phyloP scores from a whole-genome alignment of 2,329 filamentous ascomycete species.

The Phialophora tarda region DNA sequence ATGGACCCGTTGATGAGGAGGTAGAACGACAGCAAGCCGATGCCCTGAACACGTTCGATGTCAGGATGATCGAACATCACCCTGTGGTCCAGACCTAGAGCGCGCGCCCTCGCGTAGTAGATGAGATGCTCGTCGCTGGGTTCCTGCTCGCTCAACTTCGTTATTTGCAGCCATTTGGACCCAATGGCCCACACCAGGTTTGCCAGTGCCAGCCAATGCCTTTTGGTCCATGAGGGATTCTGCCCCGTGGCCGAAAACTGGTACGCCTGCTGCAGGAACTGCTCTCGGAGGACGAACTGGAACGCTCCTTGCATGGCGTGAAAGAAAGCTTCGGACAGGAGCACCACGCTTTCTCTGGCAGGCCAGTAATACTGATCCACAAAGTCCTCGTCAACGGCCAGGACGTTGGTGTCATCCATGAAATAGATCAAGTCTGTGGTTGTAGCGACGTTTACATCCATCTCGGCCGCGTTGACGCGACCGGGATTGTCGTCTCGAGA shows the following conservation, averaged over 20 bases:
- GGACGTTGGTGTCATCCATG: constrained; percentile 34
- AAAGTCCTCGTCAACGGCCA: constrained; percentile 35
- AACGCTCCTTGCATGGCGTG: constrained; percentile 32
- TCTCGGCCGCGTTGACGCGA: not conserved
- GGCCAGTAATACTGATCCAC: constrained; percentile 32
- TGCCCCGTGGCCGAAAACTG: not conserved
- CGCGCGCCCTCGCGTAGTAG: constrained; percentile 12
- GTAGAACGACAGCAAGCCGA: constrained; percentile 36
- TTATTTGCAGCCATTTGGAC: constrained; percentile 22
- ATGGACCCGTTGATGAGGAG: constrained; percentile 39
- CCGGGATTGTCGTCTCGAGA: not conserved
- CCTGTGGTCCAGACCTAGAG: constrained; percentile 22
- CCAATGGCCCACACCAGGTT: constrained; percentile 21
- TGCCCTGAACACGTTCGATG: constrained; percentile 39
- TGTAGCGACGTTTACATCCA: constrained; percentile 18
- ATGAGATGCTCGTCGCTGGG: constrained; percentile 1
- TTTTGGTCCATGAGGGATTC: constrained; percentile 27
- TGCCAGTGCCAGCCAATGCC: constrained; percentile 29
- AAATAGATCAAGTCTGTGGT: constrained; percentile 33
- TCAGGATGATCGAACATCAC: constrained; percentile 39
- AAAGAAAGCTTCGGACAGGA: constrained; percentile 35
- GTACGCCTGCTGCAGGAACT: constrained; percentile 26
- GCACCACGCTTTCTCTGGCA: constrained; percentile 10
- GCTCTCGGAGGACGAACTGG: constrained; percentile 28
- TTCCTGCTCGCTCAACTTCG: constrained; percentile 18